Evolutionary conservation across 768 basidiomycete species (phyloP).

Genomic region (Tephrocybe sp.): DNA sequence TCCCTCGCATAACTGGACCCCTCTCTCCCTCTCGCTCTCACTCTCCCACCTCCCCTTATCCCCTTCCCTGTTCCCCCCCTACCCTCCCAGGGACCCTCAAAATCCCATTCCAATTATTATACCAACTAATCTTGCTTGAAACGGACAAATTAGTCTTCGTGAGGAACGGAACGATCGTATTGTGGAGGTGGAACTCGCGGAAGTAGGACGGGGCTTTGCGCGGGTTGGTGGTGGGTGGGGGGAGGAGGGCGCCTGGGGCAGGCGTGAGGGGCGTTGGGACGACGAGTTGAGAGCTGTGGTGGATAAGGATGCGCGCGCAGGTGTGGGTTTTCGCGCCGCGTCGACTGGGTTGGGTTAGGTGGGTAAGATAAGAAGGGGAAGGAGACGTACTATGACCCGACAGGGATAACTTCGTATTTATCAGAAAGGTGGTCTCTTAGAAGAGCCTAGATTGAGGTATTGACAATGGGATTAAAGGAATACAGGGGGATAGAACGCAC

Average conservation of each 20-base stretch:
- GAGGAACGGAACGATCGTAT: conserved; percentile 35
- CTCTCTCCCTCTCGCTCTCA: conserved; percentile 22
- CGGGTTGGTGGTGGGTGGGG: too few species aligned
- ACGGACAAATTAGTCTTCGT: conserved; percentile 43
- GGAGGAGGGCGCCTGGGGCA: too few species aligned
- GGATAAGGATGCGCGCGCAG: too few species aligned
- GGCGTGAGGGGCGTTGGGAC: too few species aligned
- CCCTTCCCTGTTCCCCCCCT: not conserved
- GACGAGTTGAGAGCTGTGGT: too few species aligned
- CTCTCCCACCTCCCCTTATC: conserved; percentile 15
- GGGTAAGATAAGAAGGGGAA: not conserved
- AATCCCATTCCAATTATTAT: conserved; percentile 50
- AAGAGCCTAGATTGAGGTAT: too few species aligned
- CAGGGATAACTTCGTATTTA: conserved; percentile 47
- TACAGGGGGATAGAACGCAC: conserved; percentile 28
- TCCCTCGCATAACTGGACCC: conserved; percentile 29
- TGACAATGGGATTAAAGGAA: not conserved
- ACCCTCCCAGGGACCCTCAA: conserved; percentile 40
- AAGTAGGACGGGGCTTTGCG: too few species aligned
- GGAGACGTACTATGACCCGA: conserved; percentile 55
- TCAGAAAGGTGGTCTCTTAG: conserved; percentile 42
- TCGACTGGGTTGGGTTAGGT: conserved; percentile 33
- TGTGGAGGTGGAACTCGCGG: too few species aligned
- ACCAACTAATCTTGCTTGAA: conserved; percentile 26
- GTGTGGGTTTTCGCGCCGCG: conserved; percentile 25